phyloP scores from a whole-genome alignment of 2,329 filamentous ascomycete species.

The Trichoderma sp. region DNA sequence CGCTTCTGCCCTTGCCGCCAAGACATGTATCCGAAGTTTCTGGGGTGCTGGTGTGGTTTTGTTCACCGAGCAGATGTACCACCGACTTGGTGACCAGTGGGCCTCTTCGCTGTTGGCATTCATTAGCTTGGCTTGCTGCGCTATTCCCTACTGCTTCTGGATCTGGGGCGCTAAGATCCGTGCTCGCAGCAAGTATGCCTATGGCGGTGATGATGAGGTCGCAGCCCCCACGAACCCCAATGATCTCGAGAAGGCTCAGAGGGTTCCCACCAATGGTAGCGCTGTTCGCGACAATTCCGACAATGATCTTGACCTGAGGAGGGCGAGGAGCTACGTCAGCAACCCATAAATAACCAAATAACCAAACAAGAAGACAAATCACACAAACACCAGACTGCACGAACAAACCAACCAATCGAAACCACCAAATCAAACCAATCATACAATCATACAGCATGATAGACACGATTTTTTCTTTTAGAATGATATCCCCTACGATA shows the following conservation, averaged over 20 bases:
- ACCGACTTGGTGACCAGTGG: conserved; percentile 72
- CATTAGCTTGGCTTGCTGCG: conserved; percentile 74
- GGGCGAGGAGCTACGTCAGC: conserved; percentile 49
- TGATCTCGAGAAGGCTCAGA: conserved; percentile 43
- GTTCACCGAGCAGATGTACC: conserved; percentile 82
- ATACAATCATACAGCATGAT: not conserved
- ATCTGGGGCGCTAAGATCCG: conserved; percentile 73
- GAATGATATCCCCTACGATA: conserved; percentile 1
- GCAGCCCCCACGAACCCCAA: conserved; percentile 25
- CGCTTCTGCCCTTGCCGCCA: conserved; percentile 77
- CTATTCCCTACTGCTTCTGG: conserved; percentile 83
- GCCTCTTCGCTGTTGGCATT: conserved; percentile 72
- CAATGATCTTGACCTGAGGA: conserved; percentile 42
- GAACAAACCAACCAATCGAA: not conserved
- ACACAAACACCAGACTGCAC: not conserved
- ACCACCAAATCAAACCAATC: not conserved
- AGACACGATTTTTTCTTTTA: not conserved
- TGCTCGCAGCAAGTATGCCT: conserved; percentile 70
- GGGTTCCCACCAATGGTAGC: conserved; percentile 26
- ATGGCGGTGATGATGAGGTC: conserved; percentile 53
- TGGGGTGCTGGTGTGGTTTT: conserved; percentile 78
- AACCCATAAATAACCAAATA: conserved; percentile 39
- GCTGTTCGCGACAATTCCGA: conserved; percentile 35
- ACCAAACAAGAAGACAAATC: not conserved
- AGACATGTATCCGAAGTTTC: conserved; percentile 76